Percentiles rank a stretch among this genome's conserved stretches.
Evolutionary conservation across 1,139 yeast species (phyloP).

Genomic region (Taiozyma sp.): DNA sequence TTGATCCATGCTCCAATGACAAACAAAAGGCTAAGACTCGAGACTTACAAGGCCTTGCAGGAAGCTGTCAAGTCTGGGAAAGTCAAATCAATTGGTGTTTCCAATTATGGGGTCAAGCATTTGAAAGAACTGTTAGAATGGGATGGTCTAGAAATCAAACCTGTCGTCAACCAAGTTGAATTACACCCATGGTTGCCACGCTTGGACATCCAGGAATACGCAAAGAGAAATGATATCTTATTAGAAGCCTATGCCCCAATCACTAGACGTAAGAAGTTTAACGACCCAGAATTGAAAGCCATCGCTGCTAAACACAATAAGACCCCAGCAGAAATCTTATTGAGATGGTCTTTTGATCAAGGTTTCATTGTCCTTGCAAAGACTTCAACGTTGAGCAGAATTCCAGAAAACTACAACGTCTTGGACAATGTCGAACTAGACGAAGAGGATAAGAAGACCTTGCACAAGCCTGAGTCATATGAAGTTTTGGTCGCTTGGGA

Average conservation of each 20-base stretch:
- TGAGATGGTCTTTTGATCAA: constrained; percentile 35
- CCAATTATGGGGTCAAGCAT: constrained; percentile 15
- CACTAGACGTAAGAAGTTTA: constrained; percentile 42
- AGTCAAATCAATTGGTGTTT: constrained; percentile 18
- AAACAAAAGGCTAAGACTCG: constrained; percentile 8
- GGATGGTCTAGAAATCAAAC: constrained; percentile 15
- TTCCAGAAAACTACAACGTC: constrained; percentile 41
- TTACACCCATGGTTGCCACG: constrained; percentile 45
- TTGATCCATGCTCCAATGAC: constrained; percentile 15
- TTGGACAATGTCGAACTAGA: constrained; percentile 22
- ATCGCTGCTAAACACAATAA: constrained; percentile 34
- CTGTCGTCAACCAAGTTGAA: constrained; percentile 43
- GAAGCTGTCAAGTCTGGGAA: constrained; percentile 12
- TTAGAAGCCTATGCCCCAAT: constrained; percentile 55
- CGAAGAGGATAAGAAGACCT: constrained; percentile 18
- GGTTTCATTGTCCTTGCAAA: constrained; percentile 76
- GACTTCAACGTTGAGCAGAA: constrained; percentile 48
- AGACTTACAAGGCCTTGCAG: constrained; percentile 12
- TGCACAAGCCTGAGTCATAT: constrained; percentile 16
- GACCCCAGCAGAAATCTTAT: constrained; percentile 37
- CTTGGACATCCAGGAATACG: constrained; percentile 35
- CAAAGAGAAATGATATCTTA: constrained; percentile 34
- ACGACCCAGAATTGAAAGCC: constrained; percentile 42
- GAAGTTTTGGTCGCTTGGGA: constrained; percentile 9
- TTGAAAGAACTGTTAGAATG: constrained; percentile 12